Conservation (phyloP, 305 asterid species). For the Solanum hybrid region DNA sequence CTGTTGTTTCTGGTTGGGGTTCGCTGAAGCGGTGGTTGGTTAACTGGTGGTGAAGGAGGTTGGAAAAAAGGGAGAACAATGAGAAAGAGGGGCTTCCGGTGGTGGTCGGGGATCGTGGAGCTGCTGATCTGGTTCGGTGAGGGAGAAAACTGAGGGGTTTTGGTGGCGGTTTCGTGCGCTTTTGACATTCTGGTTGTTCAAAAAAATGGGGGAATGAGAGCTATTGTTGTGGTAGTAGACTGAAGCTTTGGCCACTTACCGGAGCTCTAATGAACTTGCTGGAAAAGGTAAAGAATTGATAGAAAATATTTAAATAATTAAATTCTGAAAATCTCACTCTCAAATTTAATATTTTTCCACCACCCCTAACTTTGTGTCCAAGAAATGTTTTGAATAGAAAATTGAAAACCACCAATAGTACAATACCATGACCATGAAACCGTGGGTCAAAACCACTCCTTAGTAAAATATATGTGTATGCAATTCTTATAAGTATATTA, state of each 20-base stretch:
- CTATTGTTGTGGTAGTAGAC: too few species aligned
- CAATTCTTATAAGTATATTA: neutral
- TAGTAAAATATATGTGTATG: neutral
- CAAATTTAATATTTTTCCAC: neutral
- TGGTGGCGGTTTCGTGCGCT: too few species aligned
- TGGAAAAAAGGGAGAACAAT: neutral
- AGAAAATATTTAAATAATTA: too few species aligned
- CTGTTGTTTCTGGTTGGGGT: too few species aligned
- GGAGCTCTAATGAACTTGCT: too few species aligned
- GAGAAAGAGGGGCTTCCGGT: neutral
- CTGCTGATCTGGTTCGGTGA: neutral
- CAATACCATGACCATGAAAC: neutral
- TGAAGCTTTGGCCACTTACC: too few species aligned
- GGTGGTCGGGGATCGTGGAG: neutral
- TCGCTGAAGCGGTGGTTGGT: neutral
- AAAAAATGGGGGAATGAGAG: too few species aligned
- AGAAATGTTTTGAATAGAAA: neutral
- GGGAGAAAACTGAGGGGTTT: too few species aligned
- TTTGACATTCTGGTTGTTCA: too few species aligned
- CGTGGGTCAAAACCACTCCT: neutral
- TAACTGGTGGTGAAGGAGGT: neutral
- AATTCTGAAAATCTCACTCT: neutral
- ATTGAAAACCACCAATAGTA: neutral
- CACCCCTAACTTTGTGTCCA: neutral
- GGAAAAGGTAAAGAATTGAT: neutral